Base-by-base conservation (phyloP, 2,329 filamentous ascomycete species). In the Shiraia bambusicola region DNA sequence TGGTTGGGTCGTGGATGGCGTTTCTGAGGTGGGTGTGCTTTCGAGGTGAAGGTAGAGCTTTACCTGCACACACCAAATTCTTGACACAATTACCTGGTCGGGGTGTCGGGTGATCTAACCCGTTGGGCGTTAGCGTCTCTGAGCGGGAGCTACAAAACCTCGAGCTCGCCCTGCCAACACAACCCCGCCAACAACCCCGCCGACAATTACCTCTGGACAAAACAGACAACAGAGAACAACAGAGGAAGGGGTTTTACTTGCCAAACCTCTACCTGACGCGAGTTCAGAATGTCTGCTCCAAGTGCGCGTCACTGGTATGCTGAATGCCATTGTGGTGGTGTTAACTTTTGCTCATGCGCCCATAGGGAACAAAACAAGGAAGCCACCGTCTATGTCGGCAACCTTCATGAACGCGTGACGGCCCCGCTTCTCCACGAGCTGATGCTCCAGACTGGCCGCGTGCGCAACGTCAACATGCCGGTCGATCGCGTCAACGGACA, bases 401-500 rank as follows among this genome's bases (percentile, higher is more conserved):
- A 97, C 70, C 89, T 98, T 63, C 93, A 98, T 75, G 93, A 98
- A 76, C 89, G 93, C 69, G 88, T 93, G 54, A 86, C 86, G 33
- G 89, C 95, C 66, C 84, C 86, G 58, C 80, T 95, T 56, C 83
- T 98, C 56, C 96, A 93, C 85, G 93, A 98, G 76, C 80, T 98
- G 61, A 97, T 97, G 90, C 84, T 96, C 41, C 93, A 98, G 75
- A 90, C 91, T 68, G 93, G 93, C 40, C 91, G 92, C 58, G 94
- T 98, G 61, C 88, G 95, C 66, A 97, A 97, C 72, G 92, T 98
- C 51, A 93, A 98, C 73, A 84, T 98, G 66, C 93, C 93, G 41
- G 95, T 96, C 77, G 93, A 98, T 71, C 88, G 93, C 69, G 93
- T 98, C 58, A 96, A 93, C 33, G 90, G 96, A 66, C 86, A 85